Conservation (phyloP, 805 yeast genomes). For the Candida vartiovaarae region DNA sequence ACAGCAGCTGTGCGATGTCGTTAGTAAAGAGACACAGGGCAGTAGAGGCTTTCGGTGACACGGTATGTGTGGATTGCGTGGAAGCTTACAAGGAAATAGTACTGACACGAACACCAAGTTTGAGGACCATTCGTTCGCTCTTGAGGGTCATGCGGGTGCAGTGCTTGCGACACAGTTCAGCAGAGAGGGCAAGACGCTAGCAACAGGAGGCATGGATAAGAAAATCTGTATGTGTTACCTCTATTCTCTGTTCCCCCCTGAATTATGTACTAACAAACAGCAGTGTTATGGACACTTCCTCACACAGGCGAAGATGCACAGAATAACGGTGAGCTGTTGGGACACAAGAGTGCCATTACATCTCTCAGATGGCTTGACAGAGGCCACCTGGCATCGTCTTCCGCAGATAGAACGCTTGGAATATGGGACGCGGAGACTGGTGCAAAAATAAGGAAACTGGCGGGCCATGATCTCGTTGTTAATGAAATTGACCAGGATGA, state of each 20-base stretch:
- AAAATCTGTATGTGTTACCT: conserved; percentile 24
- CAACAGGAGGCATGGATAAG: conserved; percentile 57
- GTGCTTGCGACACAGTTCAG: conserved; percentile 48
- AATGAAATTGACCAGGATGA: conserved; percentile 42
- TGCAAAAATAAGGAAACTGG: conserved; percentile 42
- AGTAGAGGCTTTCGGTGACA: conserved; percentile 2
- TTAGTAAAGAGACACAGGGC: conserved; percentile 28
- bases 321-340: conserved; percentile 41
- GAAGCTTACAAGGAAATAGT: background rate
- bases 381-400: conserved; percentile 40
- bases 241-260: no score
- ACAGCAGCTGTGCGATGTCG: conserved; percentile 20
- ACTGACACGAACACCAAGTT: conserved; percentile 9
- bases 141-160: conserved; percentile 49
- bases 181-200: conserved; percentile 43
- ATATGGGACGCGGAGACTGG: conserved; percentile 60
- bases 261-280: background rate
- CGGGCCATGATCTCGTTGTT: conserved; percentile 45
- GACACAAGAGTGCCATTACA: conserved; percentile 62
- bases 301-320: conserved; percentile 14
- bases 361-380: conserved; percentile 47
- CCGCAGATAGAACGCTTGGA: conserved; percentile 57
- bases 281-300: conserved; percentile 21
- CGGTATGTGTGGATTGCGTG: conserved; percentile 10
- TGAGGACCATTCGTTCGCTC: conserved; percentile 22